Evolutionary conservation across 2,329 filamentous ascomycete species (phyloP).

Genomic region (Phyllosticta ampelicida): DNA sequence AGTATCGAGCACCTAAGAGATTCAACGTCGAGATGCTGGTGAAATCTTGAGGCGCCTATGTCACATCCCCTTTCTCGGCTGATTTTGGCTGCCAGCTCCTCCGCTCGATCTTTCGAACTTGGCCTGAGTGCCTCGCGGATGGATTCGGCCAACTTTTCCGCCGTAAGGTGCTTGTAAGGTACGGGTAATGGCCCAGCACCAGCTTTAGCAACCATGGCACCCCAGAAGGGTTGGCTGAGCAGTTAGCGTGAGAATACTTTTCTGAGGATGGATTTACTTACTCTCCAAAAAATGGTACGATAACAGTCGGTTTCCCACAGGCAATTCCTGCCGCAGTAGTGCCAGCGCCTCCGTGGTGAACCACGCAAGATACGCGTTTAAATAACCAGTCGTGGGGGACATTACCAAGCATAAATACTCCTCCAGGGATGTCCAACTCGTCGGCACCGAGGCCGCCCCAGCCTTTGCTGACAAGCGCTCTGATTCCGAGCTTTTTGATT

Average conservation of each 20-base stretch:
- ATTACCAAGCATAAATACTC: conserved; percentile 75
- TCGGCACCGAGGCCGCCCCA: conserved; percentile 79
- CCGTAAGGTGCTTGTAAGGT: conserved; percentile 29
- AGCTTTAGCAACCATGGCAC: conserved; percentile 30
- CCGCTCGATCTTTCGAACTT: conserved; percentile 24
- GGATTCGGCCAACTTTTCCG: conserved; percentile 27
- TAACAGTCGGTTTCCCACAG: conserved; percentile 66
- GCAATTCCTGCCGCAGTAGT: conserved; percentile 82
- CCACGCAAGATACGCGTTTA: conserved; percentile 65
- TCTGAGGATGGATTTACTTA: neutral
- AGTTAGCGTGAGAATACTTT: too few species aligned
- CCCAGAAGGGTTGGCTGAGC: conserved; percentile 29
- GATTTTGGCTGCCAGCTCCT: conserved; percentile 28
- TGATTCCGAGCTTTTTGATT: conserved; percentile 48
- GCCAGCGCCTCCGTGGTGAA: conserved; percentile 80
- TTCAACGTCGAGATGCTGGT: conserved; percentile 28
- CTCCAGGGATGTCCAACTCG: conserved; percentile 51
- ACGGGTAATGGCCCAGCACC: conserved; percentile 31
- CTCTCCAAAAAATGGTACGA: conserved; percentile 63
- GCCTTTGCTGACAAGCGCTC: conserved; percentile 74
- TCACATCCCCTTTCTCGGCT: conserved; percentile 27
- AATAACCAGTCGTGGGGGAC: conserved; percentile 87
- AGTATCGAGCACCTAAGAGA: conserved; percentile 25
- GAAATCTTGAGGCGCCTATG: conserved; percentile 28
- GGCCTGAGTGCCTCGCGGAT: conserved; percentile 30